These are phyloP conservation scores for Fusarium buharicum DNA, from an alignment of 2,329 filamentous ascomycete species.

Conservation along the genomic window DNA sequence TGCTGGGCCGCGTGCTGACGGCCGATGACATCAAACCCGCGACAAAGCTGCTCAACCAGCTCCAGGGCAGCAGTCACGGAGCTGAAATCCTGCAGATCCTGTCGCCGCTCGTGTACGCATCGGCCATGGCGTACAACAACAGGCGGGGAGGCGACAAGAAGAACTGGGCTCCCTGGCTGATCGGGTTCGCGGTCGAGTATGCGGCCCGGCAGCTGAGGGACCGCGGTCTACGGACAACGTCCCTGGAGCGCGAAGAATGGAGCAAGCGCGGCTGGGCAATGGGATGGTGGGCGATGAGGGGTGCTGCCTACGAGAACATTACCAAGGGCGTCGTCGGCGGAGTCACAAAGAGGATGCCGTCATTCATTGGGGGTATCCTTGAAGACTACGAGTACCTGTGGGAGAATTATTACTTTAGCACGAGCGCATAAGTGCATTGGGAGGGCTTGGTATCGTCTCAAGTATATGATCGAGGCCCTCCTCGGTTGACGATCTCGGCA, in stretches of 20 bases:
- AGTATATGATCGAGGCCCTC: constrained; percentile 12
- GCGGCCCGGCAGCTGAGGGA: constrained; percentile 85
- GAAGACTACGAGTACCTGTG: constrained; percentile 98
- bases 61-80: constrained; percentile 77
- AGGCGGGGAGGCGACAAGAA: constrained; percentile 66
- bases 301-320: constrained; percentile 95
- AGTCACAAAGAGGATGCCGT: constrained; percentile 79
- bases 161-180: constrained; percentile 91
- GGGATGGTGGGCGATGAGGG: constrained; percentile 95
- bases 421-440: constrained; percentile 52
- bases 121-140: constrained; percentile 76
- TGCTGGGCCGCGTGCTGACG: constrained; percentile 89
- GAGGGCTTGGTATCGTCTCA: constrained; percentile 8
- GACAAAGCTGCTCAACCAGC: constrained; percentile 82
- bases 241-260: constrained; percentile 90
- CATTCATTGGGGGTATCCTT: constrained; percentile 83
- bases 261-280: constrained; percentile 88
- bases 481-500: constrained; percentile 23
- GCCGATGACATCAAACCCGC: constrained; percentile 97
- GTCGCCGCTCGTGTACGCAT: constrained; percentile 85
- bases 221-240: constrained; percentile 81
- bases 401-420: constrained; percentile 96
- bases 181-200: constrained; percentile 86
- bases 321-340: constrained; percentile 79
- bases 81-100: constrained; percentile 94